These are phyloP conservation scores for Kregervanrija delftensis DNA, from an alignment of 805 yeast genomes.

Conservation along the genomic window DNA sequence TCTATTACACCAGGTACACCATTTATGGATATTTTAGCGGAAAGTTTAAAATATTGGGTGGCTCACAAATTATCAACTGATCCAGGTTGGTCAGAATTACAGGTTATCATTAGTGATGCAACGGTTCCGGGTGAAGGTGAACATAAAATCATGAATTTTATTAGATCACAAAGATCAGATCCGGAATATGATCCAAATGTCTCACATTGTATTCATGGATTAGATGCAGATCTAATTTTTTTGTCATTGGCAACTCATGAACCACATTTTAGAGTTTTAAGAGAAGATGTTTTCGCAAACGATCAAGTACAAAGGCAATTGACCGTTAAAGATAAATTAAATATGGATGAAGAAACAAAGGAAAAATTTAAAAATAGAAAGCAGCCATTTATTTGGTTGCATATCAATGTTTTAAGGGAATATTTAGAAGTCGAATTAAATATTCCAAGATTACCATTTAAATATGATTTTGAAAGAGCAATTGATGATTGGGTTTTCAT, in stretches of 20 bases:
- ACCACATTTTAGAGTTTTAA: constrained; percentile 86
- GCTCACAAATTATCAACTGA: constrained; percentile 82
- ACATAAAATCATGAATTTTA: constrained; percentile 94
- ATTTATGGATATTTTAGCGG: constrained; percentile 87
- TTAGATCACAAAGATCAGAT: constrained; percentile 82
- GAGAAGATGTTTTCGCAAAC: constrained; percentile 95
- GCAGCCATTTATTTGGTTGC: constrained; percentile 93
- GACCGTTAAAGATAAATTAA: constrained; percentile 41
- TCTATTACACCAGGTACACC: constrained; percentile 99
- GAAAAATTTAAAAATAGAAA: constrained; percentile 38
- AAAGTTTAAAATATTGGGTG: constrained; percentile 82
- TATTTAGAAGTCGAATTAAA: constrained; percentile 77
- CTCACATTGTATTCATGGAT: constrained; percentile 91
- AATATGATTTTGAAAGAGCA: constrained; percentile 88
- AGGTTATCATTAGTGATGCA: constrained; percentile 90
- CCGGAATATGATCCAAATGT: constrained; percentile 89
- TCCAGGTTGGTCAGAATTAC: constrained; percentile 88
- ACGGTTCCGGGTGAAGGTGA: constrained; percentile 99
- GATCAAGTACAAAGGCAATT: constrained; percentile 40
- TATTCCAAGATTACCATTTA: constrained; percentile 61
- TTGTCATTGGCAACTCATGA: constrained; percentile 96
- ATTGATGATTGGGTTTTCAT: constrained; percentile 98
- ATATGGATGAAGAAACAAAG: constrained; percentile 55
- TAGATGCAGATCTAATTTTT: constrained; percentile 96
- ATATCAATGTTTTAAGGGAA: constrained; percentile 80